A percentile compares a stretch with the other conserved stretches of the same genome.
Evolutionary conservation across 2,329 filamentous ascomycete species (phyloP).

Genomic region (Aspergillus sp.): DNA sequence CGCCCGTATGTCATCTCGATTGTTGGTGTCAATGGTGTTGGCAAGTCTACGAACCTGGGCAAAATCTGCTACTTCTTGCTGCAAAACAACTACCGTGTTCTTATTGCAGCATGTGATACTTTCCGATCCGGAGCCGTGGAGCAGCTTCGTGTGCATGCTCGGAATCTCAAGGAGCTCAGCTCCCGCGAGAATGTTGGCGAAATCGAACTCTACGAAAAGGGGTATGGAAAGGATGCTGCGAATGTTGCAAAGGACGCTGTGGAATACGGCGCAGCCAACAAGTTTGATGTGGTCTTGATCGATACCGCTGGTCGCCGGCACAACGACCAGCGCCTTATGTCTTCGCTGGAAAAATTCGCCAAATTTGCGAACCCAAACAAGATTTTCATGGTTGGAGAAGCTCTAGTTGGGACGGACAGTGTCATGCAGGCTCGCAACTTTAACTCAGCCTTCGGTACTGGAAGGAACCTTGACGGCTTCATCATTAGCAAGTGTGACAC

Average conservation of each 20-base stretch:
- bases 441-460: conserved; percentile 82
- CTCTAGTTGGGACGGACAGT: conserved; percentile 89
- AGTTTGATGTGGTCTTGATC: conserved; percentile 91
- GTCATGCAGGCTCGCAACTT: conserved; percentile 96
- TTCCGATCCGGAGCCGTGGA: conserved; percentile 97
- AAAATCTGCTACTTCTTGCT: conserved; percentile 98
- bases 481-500: conserved; percentile 99
- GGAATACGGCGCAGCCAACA: conserved; percentile 65
- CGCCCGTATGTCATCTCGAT: conserved; percentile 97
- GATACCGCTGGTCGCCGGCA: conserved; percentile 93
- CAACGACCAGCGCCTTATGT: conserved; percentile 95
- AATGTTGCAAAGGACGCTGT: conserved; percentile 94
- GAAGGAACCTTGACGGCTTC: conserved; percentile 82
- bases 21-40: conserved; percentile 95
- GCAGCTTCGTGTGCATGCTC: conserved; percentile 90
- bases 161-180: conserved; percentile 85
- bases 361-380: conserved; percentile 96
- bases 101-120: conserved; percentile 92
- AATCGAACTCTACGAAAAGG: conserved; percentile 92
- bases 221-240: conserved; percentile 96
- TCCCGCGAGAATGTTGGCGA: conserved; percentile 72
- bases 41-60: conserved; percentile 94
- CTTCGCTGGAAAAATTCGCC: conserved; percentile 91
- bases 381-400: conserved; percentile 94
- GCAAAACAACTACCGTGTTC: conserved; percentile 92